Conservation (phyloP, 495 filamentous ascomycete genomes). For the Monascus purpureus region DNA sequence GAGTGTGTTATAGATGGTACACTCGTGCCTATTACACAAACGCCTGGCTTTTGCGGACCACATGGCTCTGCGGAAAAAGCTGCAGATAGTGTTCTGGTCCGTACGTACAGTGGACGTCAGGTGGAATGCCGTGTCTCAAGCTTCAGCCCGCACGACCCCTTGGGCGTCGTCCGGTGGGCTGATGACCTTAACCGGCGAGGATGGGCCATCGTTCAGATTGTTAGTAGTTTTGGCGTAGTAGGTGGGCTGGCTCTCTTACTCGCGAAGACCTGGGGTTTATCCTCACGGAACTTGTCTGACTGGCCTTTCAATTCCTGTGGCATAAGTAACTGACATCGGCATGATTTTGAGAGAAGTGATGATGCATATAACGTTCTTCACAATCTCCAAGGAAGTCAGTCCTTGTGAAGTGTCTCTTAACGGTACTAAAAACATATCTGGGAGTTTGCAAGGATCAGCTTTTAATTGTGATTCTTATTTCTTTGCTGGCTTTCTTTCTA, state of each 20-base stretch:
- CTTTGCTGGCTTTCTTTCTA: no score
- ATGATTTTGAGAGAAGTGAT: no score
- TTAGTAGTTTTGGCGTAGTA: constrained; percentile 61
- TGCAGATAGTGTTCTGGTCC: constrained; percentile 11
- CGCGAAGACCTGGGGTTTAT: constrained; percentile 31
- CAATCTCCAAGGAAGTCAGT: no score
- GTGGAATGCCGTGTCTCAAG: constrained; percentile 18
- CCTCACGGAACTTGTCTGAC: constrained; percentile 22
- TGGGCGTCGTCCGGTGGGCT: constrained; percentile 57
- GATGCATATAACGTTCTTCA: background rate
- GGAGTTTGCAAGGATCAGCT: no score
- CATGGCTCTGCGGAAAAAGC: constrained; percentile 10
- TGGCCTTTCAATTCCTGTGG: constrained; percentile 18
- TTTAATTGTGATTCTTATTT: no score
- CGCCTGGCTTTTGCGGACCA: constrained; percentile 19
- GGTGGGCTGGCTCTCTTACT: constrained; percentile 60
- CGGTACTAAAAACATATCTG: no score
- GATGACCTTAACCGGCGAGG: constrained; percentile 53
- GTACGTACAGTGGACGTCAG: constrained; percentile 9
- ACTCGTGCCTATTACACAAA: constrained; percentile 37
- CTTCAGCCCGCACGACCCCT: constrained; percentile 50
- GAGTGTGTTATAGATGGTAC: constrained; percentile 65
- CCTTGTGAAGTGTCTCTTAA: no score
- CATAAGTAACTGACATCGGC: constrained; percentile 6
- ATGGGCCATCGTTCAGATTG: constrained; percentile 58